Evolutionary conservation across 2,329 filamentous ascomycete species (phyloP), one percentile per base, ranked within the genome.

Genomic region (Thielaviopsis punctulata): DNA sequence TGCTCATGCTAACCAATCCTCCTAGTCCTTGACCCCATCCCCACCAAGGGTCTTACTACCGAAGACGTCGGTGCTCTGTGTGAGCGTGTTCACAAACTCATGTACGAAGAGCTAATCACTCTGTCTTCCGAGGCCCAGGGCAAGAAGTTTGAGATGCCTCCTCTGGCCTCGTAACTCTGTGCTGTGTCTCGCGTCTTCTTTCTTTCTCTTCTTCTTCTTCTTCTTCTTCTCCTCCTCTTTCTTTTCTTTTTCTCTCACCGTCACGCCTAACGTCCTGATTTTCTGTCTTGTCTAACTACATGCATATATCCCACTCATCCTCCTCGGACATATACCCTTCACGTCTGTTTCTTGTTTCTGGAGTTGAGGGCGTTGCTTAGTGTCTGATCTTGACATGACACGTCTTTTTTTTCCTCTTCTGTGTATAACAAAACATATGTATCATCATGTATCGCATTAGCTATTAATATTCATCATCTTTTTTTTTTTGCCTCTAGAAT

Each of bases 21-120:
- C 52, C 49, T n/a, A 86, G 86, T 95, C 21, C 71, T 95, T 51
- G 78, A 85, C 60, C 86, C 88, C 2, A 88, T 95, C 56, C 72
- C 79, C 48, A 95, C 88, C 10, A 73, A 77, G 57, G 79, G 78
- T 51, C 73, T 93, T 57, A 85, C 77, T 18, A 56, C 82, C 22
- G 79, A 80, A 50, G 87, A 95, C 63, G 86, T 95, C 51, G 84
- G 92, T 58, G 75, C 77, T 55, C 69, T 95, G 45, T 75, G 82
- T 49, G 71, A 73, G 52, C 74, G 73, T 51, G 86, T 82, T 2
- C 76, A 81, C 53, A 82, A 87, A 19, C 66, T 79, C 49, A 94
- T 95, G 87, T 73, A 89, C 57, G 73, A 75, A 58, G 82, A 82
- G 61, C 68, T 82, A 43, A 57, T 77, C 18, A 60, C 62, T 27